Conservation (phyloP, 2,329 filamentous ascomycete genomes). For the Aspergillus floridensis region DNA sequence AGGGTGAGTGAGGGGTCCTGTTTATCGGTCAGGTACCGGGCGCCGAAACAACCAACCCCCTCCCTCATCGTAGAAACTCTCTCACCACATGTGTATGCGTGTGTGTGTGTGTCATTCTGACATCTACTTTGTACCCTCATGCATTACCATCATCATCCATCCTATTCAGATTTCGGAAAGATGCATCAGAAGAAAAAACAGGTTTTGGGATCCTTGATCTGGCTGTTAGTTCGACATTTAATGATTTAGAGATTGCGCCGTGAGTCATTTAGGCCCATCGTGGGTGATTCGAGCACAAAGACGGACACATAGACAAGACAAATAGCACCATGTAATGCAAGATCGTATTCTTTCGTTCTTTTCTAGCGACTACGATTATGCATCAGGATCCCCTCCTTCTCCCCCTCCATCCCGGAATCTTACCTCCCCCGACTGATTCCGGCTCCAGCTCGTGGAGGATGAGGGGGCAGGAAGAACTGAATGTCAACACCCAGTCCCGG, state of each 20-base stretch:
- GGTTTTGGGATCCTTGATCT: neutral
- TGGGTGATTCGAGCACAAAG: too few relatives aligned
- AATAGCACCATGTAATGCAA: neutral
- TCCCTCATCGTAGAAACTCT: too few relatives aligned
- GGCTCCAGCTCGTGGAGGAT: neutral
- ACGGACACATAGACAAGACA: neutral
- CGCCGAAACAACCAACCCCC: neutral
- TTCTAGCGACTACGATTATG: neutral
- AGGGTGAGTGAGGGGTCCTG: neutral
- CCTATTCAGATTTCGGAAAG: neutral
- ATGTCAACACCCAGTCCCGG: neutral
- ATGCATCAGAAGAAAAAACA: neutral
- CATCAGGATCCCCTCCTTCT: neutral
- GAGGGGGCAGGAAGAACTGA: neutral
- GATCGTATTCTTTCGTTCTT: neutral
- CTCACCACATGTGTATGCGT: neutral
- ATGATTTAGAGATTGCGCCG: too few relatives aligned
- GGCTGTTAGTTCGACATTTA: neutral
- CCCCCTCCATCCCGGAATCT: neutral
- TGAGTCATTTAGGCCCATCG: too few relatives aligned
- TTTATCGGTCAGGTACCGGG: neutral
- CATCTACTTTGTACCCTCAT: neutral
- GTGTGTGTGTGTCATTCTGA: neutral
- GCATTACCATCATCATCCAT: neutral
- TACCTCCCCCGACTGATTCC: neutral